Evolutionary conservation across 768 basidiomycete genomes (phyloP).

Genomic region (Arthromyces matolae): DNA sequence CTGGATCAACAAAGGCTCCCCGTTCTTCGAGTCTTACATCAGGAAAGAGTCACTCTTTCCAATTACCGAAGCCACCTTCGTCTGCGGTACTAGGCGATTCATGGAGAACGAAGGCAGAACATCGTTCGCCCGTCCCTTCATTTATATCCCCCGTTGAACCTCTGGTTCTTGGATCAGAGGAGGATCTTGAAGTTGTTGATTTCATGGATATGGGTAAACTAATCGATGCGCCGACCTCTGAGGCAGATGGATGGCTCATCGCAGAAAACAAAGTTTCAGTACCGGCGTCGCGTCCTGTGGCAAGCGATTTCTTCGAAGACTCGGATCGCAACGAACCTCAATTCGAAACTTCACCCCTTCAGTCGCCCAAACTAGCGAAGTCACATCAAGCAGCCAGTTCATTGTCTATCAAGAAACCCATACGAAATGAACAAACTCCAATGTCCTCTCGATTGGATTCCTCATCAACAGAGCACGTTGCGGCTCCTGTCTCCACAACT

Average conservation of each 20-base stretch:
- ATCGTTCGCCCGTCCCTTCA: constrained; percentile 22
- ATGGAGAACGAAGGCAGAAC: constrained; percentile 53
- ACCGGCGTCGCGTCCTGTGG: constrained; percentile 46
- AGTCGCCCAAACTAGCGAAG: constrained; percentile 33
- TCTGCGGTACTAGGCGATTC: constrained; percentile 47
- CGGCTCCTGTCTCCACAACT: constrained; percentile 22
- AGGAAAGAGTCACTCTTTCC: constrained; percentile 23
- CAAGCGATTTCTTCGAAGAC: constrained; percentile 75
- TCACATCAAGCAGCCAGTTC: constrained; percentile 1
- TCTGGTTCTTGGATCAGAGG: constrained; percentile 46
- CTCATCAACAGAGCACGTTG: constrained; percentile 21
- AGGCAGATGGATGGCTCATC: constrained; percentile 18
- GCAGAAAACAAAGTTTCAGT: constrained; percentile 14
- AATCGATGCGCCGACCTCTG: constrained; percentile 39
- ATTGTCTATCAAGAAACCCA: neutral
- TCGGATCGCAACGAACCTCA: constrained; percentile 7
- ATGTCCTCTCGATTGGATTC: neutral
- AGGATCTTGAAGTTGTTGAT: constrained; percentile 76
- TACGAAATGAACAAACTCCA: neutral
- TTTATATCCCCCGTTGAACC: constrained; percentile 34
- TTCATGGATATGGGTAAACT: constrained; percentile 75
- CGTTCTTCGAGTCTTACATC: too few relatives aligned
- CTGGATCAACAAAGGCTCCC: too few relatives aligned
- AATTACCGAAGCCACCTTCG: constrained; percentile 23
- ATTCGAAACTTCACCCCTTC: constrained; percentile 30